Percentiles rank a stretch among this genome's conserved stretches.
These are phyloP conservation scores for Paramecium tetraurelia DNA, from an alignment of 73 alveolate species.

Conservation along the genomic window DNA sequence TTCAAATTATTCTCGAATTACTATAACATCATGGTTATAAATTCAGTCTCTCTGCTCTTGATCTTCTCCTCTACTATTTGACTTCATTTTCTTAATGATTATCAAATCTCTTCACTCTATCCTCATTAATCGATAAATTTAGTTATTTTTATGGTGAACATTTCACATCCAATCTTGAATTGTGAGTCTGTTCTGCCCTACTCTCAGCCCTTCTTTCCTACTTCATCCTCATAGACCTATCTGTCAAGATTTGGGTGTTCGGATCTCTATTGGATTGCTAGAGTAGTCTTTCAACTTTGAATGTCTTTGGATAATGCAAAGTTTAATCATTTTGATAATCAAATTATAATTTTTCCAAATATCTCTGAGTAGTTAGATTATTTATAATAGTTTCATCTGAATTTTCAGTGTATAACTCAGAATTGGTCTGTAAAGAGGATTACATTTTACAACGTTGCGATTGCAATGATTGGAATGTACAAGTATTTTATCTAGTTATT, in stretches of 20 bases:
- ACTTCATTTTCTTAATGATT: not conserved
- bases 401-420: not conserved
- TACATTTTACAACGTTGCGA: not conserved
- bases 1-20: not conserved
- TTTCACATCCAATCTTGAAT: not conserved
- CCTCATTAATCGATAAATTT: not conserved
- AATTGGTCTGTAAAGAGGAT: not conserved
- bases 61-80: not conserved
- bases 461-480: not conserved
- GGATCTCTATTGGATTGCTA: not conserved
- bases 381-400: not conserved
- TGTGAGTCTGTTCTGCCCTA: not conserved
- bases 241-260: not conserved
- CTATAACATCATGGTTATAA: not conserved
- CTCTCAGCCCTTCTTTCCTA: not conserved
- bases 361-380: not conserved
- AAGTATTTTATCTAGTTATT: not conserved
- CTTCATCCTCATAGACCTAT: not conserved
- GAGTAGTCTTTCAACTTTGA: not conserved
- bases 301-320: not conserved
- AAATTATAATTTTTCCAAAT: not conserved
- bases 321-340: not conserved
- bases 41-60: not conserved
- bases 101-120: slow-evolving; percentile 2
- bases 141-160: not conserved